Evolutionary conservation across 495 filamentous ascomycete species (phyloP), one percentile per base, ranked within the genome.

Genomic region (Annulohypoxylon moriforme): DNA sequence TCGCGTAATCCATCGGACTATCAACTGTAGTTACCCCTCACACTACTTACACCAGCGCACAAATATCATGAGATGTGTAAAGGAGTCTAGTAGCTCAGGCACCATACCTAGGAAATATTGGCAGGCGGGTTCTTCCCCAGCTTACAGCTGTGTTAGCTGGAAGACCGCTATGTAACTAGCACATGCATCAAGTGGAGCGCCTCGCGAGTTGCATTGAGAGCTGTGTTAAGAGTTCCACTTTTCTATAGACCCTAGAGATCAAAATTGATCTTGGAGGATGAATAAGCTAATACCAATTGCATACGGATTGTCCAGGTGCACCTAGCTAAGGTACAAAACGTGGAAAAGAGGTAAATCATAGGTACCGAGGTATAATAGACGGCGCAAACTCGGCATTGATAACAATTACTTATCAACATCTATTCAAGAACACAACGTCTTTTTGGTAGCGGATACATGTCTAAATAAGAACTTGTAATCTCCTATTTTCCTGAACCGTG

Each of bases 331-430:
- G 18, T 50, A 50, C 24, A 29, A 25, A 24, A 50, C 22, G 24
- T 52, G 24, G 13, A 52, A 29, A 25, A 50, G 10, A 52, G 47
- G 22, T 42, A 40, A 40, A 40, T 40, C 36, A 40, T 4, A 44
- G 16, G 40, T 44, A 44, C 40, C 38, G 7, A 42, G 38, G 14
- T 42, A 65, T 44, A 68, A 27, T 66, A 27, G 49, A 29, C 71
- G 71, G 71, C 57, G 53, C 38, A 66, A 73, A 69, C 61, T 73
- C 71, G 71, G 71, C 33, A 63, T 73, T 56, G 27, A 49, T 60
- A 61, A 29, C 55, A 31, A 38, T 16, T 18, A 47, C 33, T 9
- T 16, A 58, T 33, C 16, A 42, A 29, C 24, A 25, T 29, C 24
- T 29, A 13, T 3, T 1, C 5, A 11, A 29, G 10, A 49, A 24